Evolutionary conservation across 176 grass and related monocot species (phyloP).

Genomic region (Otatea glauca): DNA sequence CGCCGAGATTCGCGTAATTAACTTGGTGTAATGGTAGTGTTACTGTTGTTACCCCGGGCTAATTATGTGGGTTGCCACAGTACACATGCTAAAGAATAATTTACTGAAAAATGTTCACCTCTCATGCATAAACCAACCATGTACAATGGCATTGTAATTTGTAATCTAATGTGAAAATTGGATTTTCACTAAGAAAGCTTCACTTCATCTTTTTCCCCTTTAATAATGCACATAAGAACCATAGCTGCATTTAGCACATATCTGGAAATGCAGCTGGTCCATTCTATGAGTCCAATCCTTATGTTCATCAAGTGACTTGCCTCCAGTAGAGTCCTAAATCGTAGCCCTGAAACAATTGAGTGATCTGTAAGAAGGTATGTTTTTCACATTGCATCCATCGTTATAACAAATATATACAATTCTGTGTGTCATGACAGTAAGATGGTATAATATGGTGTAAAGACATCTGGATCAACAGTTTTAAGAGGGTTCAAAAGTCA

Average conservation of each 20-base stretch:
- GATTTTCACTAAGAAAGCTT: background rate
- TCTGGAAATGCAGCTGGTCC: background rate
- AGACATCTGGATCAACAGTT: background rate
- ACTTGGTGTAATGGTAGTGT: too few species aligned
- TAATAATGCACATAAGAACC: conserved; percentile 25
- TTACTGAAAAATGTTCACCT: conserved; percentile 18
- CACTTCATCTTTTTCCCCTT: background rate
- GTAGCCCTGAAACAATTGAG: background rate
- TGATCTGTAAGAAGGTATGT: background rate
- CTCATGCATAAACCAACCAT: conserved; percentile 29
- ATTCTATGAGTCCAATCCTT: background rate
- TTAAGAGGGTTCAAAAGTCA: background rate
- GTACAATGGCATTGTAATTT: background rate
- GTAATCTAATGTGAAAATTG: background rate
- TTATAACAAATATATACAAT: background rate
- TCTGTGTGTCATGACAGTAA: too few species aligned
- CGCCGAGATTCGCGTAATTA: too few species aligned
- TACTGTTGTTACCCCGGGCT: too few species aligned
- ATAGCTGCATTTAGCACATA: conserved; percentile 3
- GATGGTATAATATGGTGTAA: background rate
- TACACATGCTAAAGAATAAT: background rate
- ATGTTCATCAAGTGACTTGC: conserved; percentile 5
- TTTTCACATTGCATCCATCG: background rate
- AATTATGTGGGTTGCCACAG: too few species aligned
- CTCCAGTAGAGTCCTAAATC: background rate